Evolutionary conservation across 495 filamentous ascomycete species (phyloP).

Genomic region (Aspergillus saccharolyticus): DNA sequence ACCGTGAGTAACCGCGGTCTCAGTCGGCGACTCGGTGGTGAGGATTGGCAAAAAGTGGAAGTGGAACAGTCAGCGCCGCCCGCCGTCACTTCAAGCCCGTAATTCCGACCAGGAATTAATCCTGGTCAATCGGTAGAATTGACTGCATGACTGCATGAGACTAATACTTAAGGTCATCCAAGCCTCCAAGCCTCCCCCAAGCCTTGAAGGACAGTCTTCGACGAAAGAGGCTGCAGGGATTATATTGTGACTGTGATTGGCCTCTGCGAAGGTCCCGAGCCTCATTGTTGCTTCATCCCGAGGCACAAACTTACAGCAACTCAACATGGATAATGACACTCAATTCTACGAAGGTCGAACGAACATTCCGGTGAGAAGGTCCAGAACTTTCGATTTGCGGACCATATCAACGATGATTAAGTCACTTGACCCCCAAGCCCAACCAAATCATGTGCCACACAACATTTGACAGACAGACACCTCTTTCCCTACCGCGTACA

Average conservation of each 20-base stretch:
- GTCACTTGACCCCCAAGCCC: too few relatives aligned
- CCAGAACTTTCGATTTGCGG: too few relatives aligned
- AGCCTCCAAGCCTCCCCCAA: neutral
- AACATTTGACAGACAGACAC: too few relatives aligned
- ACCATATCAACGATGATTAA: too few relatives aligned
- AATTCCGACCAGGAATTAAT: neutral
- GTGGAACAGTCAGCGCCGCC: neutral
- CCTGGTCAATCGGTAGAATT: neutral
- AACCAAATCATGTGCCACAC: too few relatives aligned
- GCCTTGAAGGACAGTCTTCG: neutral
- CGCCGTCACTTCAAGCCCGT: neutral
- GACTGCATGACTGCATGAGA: neutral
- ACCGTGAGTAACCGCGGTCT: constrained; percentile 1
- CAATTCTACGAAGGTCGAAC: too few relatives aligned
- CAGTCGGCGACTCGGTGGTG: neutral
- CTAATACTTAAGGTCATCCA: neutral
- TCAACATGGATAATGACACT: too few relatives aligned
- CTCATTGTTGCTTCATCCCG: neutral
- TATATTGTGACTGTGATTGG: neutral
- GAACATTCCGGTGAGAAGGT: too few relatives aligned
- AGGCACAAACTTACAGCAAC: neutral
- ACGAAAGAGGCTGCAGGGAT: neutral
- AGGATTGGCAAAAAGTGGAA: neutral
- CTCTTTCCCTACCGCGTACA: too few relatives aligned
- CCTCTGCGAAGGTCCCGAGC: neutral